Evolutionary conservation across 106 monocot genomes (phyloP).

Genomic region (Dendrobium nobile): DNA sequence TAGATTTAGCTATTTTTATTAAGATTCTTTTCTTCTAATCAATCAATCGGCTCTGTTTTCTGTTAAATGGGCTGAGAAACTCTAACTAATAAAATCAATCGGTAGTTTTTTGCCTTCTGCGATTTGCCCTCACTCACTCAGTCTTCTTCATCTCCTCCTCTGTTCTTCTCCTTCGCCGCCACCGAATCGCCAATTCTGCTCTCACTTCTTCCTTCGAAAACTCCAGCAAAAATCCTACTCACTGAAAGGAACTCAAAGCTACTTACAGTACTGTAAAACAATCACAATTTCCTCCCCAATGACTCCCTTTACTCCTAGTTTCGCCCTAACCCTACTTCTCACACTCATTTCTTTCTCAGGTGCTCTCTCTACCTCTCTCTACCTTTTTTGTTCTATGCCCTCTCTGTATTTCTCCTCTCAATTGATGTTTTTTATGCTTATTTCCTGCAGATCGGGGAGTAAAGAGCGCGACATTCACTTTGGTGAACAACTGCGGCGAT

Average conservation of each 20-base stretch:
- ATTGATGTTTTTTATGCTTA: not conserved
- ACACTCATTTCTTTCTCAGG: not conserved
- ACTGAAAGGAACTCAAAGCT: not conserved
- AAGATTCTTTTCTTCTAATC: too few species aligned
- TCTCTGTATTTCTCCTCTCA: not conserved
- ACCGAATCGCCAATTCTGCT: not conserved
- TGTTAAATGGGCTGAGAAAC: too few species aligned
- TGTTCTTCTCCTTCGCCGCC: not conserved
- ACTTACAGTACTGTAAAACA: not conserved
- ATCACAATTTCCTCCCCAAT: not conserved
- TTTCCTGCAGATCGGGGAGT: not conserved
- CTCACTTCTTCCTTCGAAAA: not conserved
- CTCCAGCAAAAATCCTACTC: not conserved
- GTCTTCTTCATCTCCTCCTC: not conserved
- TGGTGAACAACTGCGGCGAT: conserved; percentile 8
- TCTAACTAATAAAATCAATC: too few species aligned
- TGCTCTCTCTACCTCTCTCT: not conserved
- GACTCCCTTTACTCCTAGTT: not conserved
- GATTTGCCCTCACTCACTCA: not conserved
- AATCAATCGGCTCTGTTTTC: too few species aligned
- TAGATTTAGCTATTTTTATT: too few species aligned
- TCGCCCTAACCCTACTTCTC: not conserved
- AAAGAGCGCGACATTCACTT: not conserved
- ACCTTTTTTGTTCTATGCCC: not conserved
- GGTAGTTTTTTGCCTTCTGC: too few species aligned